Evolutionary conservation across 1,284 basidiomycete species (phyloP).

Genomic region (Takashimella koratensis): DNA sequence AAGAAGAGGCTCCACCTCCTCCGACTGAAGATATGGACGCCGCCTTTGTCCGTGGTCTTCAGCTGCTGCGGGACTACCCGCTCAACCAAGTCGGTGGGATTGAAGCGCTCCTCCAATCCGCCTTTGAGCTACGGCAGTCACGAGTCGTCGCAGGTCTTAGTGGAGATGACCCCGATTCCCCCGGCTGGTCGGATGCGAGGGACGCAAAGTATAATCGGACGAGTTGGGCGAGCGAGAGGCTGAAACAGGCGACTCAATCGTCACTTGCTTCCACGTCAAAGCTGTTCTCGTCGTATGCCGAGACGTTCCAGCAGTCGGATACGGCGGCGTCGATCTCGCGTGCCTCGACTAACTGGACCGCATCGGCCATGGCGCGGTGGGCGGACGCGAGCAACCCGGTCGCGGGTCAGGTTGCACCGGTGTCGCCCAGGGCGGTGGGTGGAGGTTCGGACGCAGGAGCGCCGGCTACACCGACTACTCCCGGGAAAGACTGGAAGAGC

Average conservation of each 20-base stretch:
- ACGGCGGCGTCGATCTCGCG: constrained; percentile 23
- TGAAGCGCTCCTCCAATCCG: constrained; percentile 23
- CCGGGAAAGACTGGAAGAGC: constrained; percentile 14
- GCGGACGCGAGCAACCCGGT: too few relatives aligned
- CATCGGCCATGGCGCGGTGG: constrained; percentile 22
- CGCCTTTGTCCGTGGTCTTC: constrained; percentile 25
- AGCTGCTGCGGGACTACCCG: constrained; percentile 30
- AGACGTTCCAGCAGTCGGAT: constrained; percentile 19
- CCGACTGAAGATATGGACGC: constrained; percentile 22
- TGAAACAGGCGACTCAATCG: constrained; percentile 7
- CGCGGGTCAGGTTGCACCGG: not conserved
- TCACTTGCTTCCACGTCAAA: constrained; percentile 9
- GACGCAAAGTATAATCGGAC: constrained; percentile 5
- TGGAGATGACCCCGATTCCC: constrained; percentile 27
- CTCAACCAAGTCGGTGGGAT: constrained; percentile 29
- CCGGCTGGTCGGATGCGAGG: constrained; percentile 11
- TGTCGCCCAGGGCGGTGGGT: not conserved
- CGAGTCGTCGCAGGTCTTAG: constrained; percentile 18
- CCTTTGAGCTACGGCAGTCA: constrained; percentile 30
- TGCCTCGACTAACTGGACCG: constrained; percentile 21
- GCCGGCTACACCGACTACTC: not conserved
- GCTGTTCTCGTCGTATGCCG: constrained; percentile 16
- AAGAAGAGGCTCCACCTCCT: not conserved
- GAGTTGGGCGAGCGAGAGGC: constrained; percentile 12
- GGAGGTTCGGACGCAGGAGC: not conserved